A percentile compares a stretch with the other conserved stretches of the same genome.
phyloP scores from a whole-genome alignment of 345 rosid species.

The Cardiospermum halicacabum region DNA sequence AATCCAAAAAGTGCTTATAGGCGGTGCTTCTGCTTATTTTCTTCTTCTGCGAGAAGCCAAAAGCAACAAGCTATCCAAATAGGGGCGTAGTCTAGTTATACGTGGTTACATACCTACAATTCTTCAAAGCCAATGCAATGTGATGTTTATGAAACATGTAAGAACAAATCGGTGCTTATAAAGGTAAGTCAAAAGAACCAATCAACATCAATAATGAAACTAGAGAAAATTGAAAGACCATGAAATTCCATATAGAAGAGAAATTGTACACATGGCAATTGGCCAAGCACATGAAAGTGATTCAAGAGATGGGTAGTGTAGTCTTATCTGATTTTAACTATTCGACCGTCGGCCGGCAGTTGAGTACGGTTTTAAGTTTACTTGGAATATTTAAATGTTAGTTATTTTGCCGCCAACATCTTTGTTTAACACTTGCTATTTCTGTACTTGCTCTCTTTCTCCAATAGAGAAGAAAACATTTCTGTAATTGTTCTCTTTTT shows the following conservation, averaged over 20 bases:
- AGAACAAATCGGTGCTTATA: background rate
- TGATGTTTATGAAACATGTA: background rate
- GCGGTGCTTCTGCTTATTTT: too few species aligned
- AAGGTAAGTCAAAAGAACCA: background rate
- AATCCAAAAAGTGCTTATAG: too few species aligned
- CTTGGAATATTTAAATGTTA: background rate
- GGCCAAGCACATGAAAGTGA: background rate
- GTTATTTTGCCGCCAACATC: background rate
- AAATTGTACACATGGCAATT: background rate
- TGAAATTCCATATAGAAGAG: background rate
- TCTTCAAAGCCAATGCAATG: background rate
- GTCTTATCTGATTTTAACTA: background rate
- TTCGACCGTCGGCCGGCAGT: constrained; percentile 10
- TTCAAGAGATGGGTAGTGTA: background rate
- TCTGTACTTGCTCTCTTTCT: background rate
- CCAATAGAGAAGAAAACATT: too few species aligned
- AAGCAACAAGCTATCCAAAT: too few species aligned
- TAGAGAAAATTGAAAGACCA: background rate
- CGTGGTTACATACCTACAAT: background rate
- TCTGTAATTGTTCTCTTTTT: background rate
- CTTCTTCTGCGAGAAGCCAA: too few species aligned
- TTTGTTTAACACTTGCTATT: background rate
- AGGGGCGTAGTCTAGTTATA: too few species aligned
- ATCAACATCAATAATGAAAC: background rate
- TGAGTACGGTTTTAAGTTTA: background rate